Percentiles rank a stretch among this genome's conserved stretches.
These are phyloP conservation scores for Bipolaris bicolor DNA, from an alignment of 2,329 filamentous ascomycete species.

Conservation along the genomic window DNA sequence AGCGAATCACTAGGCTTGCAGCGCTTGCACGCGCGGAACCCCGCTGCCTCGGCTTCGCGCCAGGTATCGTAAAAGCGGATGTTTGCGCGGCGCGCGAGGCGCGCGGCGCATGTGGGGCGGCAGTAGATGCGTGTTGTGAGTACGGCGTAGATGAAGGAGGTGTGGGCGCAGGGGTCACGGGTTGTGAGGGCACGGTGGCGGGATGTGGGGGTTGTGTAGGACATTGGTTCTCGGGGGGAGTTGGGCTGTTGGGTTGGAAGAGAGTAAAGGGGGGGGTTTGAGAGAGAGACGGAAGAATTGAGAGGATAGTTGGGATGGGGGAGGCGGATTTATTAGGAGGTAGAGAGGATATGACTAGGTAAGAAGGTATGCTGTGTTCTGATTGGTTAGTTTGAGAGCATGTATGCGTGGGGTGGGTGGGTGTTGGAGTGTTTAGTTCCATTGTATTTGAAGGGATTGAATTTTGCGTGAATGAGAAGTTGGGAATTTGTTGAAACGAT, in stretches of 20 bases:
- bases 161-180: conserved; percentile 53
- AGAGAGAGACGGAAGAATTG: too few species aligned
- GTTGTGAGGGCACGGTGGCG: conserved; percentile 53
- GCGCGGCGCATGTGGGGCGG: conserved; percentile 64
- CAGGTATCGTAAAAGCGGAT: conserved; percentile 61
- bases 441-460: not conserved
- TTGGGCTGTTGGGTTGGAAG: conserved; percentile 30
- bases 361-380: conserved; percentile 7
- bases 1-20: too few species aligned
- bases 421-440: not conserved
- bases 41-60: conserved; percentile 54
- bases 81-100: conserved; percentile 64
- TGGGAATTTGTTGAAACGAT: not conserved
- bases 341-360: not conserved
- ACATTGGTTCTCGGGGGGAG: too few species aligned
- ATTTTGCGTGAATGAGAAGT: not conserved
- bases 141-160: conserved; percentile 63
- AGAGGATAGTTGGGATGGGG: not conserved
- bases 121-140: conserved; percentile 65
- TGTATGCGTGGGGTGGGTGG: conserved; percentile 19
- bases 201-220: conserved; percentile 37
- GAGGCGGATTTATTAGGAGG: not conserved
- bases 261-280: too few species aligned
- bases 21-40: conserved; percentile 65
- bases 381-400: conserved; percentile 36